Base-by-base conservation (phyloP, 495 filamentous ascomycete genomes). In the Pyrenopolyporus hunteri region DNA sequence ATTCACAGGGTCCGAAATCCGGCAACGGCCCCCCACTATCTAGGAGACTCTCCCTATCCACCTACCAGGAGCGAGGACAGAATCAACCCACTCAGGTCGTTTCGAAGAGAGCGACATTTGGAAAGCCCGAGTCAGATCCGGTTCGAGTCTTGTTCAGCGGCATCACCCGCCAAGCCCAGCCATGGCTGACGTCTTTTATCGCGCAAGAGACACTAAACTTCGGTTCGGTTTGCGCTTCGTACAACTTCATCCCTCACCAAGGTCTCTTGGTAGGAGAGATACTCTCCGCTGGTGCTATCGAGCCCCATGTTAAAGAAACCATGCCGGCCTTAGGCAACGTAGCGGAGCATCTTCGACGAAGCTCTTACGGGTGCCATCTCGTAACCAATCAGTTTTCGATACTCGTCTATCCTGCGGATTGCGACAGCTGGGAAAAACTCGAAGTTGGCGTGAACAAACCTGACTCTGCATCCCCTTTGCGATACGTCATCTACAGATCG, bases 341-440 rank as follows among this genome's bases (percentile, higher is more conserved):
- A 10, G 73, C 73, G 28, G 61, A 61, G n/a, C 58, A 73, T 13
- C 59, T 80, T 26, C 66, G 60, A 17, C 44, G 55, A n/a, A 17
- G 54, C 2, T 59, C 70, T n/a, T 63, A 70, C 11, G 78, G 71
- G 4, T 51, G 74, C 22, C 73, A 69, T 50, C 66, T 62, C 19
- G 57, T 67, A 11, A 59, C 66, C 4, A 35, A 64, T 6, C 42
- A 70, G 2, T 79, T 64, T 50, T 78, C 69, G 22, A 64, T 80
- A 26, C 56, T 80, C 4, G 51, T 79, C 1, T 79, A 77, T 52
- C 72, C 78, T 20, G 58, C 71, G 6, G 70, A 69, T 6, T 76
- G 74, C 47, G 67, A 75, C 2, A 69, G 67, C 1, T 80, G 78
- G 77, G 65, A 70, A 20, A 42, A 40, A 14, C 59, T 71, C 7